Evolutionary conservation across 2,329 filamentous ascomycete genomes (phyloP), one percentile per base, ranked within the genome.

Genomic region (Blastomyces parvus): DNA sequence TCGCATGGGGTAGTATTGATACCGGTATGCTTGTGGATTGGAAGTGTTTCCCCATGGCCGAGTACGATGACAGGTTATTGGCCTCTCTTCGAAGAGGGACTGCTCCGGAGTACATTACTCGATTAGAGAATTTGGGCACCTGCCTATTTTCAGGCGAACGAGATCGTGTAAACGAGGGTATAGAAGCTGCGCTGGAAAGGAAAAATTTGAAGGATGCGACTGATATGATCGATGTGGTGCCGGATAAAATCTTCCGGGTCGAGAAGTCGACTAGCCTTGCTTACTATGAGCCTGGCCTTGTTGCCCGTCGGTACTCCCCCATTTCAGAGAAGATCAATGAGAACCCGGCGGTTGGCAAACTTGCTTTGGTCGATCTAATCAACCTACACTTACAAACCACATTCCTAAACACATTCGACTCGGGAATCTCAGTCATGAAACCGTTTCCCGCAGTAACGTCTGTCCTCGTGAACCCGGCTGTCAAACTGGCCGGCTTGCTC

Each of bases 1-100:
- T 97, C 65, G 93, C 93, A 0, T 99, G 93, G 92, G 90, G 90
- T 62, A 87, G 88, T 64, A 94, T 96, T 90, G 88, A 88, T 14
- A 88, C 87, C 22, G 94, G 94, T 1, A 78, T 97, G 44, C 81
- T 97, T 58, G 83, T 88, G 19, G 87, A 93, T 72, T 88, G 88
- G 76, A 82, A 88, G n/a, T 82, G 91, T 33, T 82, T 96, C 60
- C 94, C 94, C 3, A 96, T 97, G 89, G 89, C 84, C 0, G 74
- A 84, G 22, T 84, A 86, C 68, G 85, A 92, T 65, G 90, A 96
- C 70, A 75, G 83, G 1, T 80, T 93, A 64, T 78, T 97, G 50
- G 76, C 81, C 0, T 90, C 86, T 68, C 79, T 97, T 64, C 86
- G 92, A 61, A 83, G 87, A 46, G 91, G 89, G 44, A 84, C 91